Percentiles rank a stretch among this genome's conserved stretches.
Evolutionary conservation across 176 grass and related monocot species (phyloP).

Genomic region (Sorghum bicolor): DNA sequence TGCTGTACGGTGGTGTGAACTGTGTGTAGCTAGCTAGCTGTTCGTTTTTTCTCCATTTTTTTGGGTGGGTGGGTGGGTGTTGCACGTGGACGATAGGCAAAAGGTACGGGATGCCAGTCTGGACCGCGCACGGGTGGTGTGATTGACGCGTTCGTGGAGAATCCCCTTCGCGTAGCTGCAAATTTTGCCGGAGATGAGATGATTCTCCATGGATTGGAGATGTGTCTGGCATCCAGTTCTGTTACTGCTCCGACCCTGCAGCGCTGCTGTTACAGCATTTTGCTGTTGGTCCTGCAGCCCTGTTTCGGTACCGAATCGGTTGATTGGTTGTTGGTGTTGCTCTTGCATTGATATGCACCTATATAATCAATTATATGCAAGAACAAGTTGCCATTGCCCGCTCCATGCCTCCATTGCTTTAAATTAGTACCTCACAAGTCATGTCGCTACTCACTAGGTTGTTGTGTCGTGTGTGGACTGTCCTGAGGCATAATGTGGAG

Average conservation of each 20-base stretch:
- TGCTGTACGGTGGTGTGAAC: conserved; percentile 28
- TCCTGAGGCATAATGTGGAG: not conserved
- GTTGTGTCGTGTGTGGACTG: not conserved
- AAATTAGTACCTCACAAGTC: not conserved
- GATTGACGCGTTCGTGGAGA: conserved; percentile 13
- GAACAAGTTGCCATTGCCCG: not conserved
- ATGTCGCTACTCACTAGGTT: not conserved
- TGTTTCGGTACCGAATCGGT: not conserved
- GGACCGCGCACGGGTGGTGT: conserved; percentile 42
- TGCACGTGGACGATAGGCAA: conserved; percentile 29
- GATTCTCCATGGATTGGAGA: not conserved
- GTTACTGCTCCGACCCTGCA: not conserved
- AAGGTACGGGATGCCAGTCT: conserved; percentile 47
- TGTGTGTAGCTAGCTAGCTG: not conserved
- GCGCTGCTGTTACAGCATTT: not conserved
- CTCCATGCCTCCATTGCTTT: not conserved
- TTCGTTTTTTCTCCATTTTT: not conserved
- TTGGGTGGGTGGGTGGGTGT: not conserved
- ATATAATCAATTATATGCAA: not conserved
- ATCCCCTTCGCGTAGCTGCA: not conserved
- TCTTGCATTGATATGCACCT: not conserved
- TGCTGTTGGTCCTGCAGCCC: not conserved
- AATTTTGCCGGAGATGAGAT: not conserved
- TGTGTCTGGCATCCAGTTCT: not conserved
- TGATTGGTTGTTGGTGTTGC: not conserved